Evolutionary conservation across 495 filamentous ascomycete genomes (phyloP), one percentile per base, ranked within the genome.

Genomic region (Lasiosphaeria hispida): DNA sequence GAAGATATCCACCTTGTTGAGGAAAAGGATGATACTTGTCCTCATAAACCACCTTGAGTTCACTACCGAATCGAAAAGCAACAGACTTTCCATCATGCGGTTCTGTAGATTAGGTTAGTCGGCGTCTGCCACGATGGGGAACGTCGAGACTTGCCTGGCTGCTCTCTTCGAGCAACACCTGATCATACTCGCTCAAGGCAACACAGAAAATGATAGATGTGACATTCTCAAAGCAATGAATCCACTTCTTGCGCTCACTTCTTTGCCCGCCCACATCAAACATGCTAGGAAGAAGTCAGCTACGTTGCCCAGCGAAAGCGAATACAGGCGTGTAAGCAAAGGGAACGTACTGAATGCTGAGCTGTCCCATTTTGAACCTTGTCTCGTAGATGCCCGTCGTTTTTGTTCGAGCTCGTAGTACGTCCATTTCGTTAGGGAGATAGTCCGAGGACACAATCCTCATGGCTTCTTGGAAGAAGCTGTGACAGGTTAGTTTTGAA

Each of bases 151-250:
- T 44, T 83, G 92, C 91, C 81, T 98, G 94, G 70, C 94, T 96
- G 72, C 88, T 95, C 73, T 98, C 92, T 76, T 98, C 95, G 38
- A 97, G 80, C 48, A 98, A 79, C 8, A 96, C 92, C 73, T 98
- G 94, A 68, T 98, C 94, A 71, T 98, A 98, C 72, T 98, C 94
- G 79, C 95, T 97, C 62, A 98, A 77, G 15, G 94, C 95, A 43
- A 98, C 94, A 64, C 94, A 97, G 77, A 98, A 98, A 65, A 98
- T 97, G 72, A 98, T 98, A n/a, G 94, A 98, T 9, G 94, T 98
- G 62, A 98, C 94, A 62, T 97, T 96, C 71, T 98, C 94, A 70
- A 98, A 98, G 78, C 94, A 98, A 75, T 98, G 94, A 66, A 98
- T 98, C 94, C 94, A 98, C 75, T 98, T 98, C 76, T 98, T 98